Evolutionary conservation across 1,284 basidiomycete species (phyloP), one percentile per base, ranked within the genome.

Genomic region (Xerocomus minutiporus): DNA sequence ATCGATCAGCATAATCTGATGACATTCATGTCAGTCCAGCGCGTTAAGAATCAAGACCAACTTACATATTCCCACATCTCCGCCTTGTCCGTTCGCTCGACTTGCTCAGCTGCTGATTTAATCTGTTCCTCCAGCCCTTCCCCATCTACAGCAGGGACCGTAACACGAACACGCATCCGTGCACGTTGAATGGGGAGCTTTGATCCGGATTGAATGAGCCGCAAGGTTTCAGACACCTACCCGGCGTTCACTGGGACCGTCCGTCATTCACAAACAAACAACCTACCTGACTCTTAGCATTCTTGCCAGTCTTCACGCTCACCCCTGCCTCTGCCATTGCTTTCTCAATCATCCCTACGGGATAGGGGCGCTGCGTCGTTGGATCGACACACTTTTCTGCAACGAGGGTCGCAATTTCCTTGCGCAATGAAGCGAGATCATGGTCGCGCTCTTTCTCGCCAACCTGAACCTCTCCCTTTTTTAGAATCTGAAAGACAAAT

Each of bases 341-440:
- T 73, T 98, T 99, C 67, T 99, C 97, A 57, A 99, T 93, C 78
- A 99, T 93, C 20, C 91, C 89, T 43, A 96, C 92, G 2, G 94
- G 89, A 69, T 97, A 95, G 5, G 94, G 93, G 25, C 86, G 77
- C 64, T 93, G 86, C 3, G 93, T 96, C 3, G 77, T 72, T 1
- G 96, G 97, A 64, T 99, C 95, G 34, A 98, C 93, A 54, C 91
- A 97, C 76, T 94, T 95, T 71, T 95, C 92, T 1, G 93, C 86
- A 4, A 99, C 92, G 41, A 93, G 82, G 0, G 93, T 97, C 2
- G 93, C 93, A 57, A 99, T 97, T 67, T 99, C 97, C 61, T 86
- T 88, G 56, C 91, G 87, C 38, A 97, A 71, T 3, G 91, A 82
- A 5, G 82, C 75, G 6, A 97, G 79, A 62, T 97, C 93, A 58